Percentiles rank a stretch among this genome's conserved stretches.
Evolutionary conservation across 148 eudicot genomes (phyloP).

Genomic region (Amaranthus cruentus): DNA sequence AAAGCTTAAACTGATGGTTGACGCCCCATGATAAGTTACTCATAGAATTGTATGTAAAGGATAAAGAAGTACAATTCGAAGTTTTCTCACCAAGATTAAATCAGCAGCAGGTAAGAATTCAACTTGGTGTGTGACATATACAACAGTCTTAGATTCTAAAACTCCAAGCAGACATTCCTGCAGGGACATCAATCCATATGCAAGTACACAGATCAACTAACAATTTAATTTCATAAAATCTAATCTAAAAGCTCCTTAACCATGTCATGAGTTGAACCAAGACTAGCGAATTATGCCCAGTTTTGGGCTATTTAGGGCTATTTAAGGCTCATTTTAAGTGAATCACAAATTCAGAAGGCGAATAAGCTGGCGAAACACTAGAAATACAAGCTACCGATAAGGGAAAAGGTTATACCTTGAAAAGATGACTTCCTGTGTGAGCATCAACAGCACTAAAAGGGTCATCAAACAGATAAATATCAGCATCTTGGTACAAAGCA

Average conservation of each 20-base stretch:
- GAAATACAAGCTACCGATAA: no score
- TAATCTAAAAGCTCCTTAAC: not conserved
- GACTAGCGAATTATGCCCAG: not conserved
- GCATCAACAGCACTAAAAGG: constrained; percentile 55
- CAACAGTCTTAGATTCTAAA: constrained; percentile 32
- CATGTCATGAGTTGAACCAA: no score
- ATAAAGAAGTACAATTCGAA: not conserved
- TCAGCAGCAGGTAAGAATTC: constrained; percentile 47
- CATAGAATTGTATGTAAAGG: not conserved
- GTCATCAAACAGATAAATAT: constrained; percentile 47
- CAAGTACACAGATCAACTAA: not conserved
- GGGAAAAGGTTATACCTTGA: constrained; percentile 26
- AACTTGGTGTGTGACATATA: constrained; percentile 41
- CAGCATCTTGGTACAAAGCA: constrained; percentile 48
- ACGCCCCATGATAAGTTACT: no score
- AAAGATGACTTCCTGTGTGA: constrained; percentile 46
- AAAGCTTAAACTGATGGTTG: no score
- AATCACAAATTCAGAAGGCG: not conserved
- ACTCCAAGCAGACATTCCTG: constrained; percentile 43
- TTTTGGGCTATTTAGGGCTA: not conserved
- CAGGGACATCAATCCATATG: not conserved
- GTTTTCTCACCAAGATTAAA: constrained; percentile 38
- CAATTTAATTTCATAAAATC: not conserved
- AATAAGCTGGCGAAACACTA: not conserved
- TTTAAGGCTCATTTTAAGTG: not conserved